phyloP scores from a whole-genome alignment of 352 stramenopile genomes.

The Phytophthora nicotianae region DNA sequence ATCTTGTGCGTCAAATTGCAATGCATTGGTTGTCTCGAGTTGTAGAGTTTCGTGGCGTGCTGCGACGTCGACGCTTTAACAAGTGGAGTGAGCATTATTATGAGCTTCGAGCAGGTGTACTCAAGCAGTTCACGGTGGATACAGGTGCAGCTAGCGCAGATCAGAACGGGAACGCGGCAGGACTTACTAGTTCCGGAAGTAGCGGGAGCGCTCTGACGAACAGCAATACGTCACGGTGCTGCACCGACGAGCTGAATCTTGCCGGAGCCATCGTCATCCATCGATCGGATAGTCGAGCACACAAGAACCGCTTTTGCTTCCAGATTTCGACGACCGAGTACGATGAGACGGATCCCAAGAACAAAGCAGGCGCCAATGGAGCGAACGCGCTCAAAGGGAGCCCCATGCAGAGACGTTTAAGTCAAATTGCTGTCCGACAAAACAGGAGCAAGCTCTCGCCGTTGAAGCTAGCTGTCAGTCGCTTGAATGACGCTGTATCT shows the following conservation, averaged over 20 bases:
- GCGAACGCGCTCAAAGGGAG: slow-evolving; percentile 27
- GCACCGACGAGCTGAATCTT: slow-evolving; percentile 70
- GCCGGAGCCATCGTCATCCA: slow-evolving; percentile 85
- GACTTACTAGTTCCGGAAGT: slow-evolving; percentile 25
- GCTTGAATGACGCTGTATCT: slow-evolving; percentile 51
- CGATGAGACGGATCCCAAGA: slow-evolving; percentile 30
- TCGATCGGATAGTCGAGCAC: slow-evolving; percentile 61
- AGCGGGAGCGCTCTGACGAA: not conserved
- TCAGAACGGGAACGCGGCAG: slow-evolving; percentile 22
- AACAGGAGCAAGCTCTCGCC: slow-evolving; percentile 62
- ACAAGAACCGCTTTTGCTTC: slow-evolving; percentile 83
- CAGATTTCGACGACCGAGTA: slow-evolving; percentile 76
- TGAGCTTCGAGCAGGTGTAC: slow-evolving; percentile 70
- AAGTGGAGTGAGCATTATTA: slow-evolving; percentile 88
- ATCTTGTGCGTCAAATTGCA: slow-evolving; percentile 66
- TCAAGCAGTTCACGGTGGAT: slow-evolving; percentile 81
- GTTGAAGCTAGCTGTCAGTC: slow-evolving; percentile 63
- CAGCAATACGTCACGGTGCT: slow-evolving; percentile 30
- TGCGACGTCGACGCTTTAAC: slow-evolving; percentile 72
- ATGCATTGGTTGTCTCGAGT: slow-evolving; percentile 72
- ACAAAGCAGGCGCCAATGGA: slow-evolving; percentile 7
- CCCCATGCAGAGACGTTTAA: slow-evolving; percentile 21
- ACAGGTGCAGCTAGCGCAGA: slow-evolving; percentile 32
- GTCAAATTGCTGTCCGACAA: slow-evolving; percentile 23
- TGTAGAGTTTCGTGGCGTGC: slow-evolving; percentile 70